Evolutionary conservation across 345 rosid genomes (phyloP).

Genomic region (Syzygium aromaticum): DNA sequence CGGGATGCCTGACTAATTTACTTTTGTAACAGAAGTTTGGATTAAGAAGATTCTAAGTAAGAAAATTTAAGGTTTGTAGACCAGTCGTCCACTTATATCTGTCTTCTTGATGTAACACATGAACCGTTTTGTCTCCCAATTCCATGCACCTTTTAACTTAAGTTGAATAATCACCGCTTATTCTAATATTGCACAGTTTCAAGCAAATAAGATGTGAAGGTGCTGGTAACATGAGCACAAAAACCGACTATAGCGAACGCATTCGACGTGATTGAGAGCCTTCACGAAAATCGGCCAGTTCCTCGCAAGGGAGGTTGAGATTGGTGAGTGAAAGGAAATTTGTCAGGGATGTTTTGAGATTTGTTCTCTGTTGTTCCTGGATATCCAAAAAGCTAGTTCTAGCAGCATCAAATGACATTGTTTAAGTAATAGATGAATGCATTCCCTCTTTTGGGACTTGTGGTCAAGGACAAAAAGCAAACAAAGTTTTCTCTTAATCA

Average conservation of each 20-base stretch:
- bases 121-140: background rate
- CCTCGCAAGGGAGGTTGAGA: background rate
- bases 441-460: background rate
- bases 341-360: background rate
- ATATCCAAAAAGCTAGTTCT: fast-evolving
- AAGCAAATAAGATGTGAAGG: background rate
- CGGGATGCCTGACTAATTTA: background rate
- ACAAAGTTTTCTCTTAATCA: too few species aligned
- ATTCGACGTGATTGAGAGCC: background rate
- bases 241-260: background rate
- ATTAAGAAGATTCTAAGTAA: slow-evolving; percentile 19
- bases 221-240: background rate
- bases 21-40: background rate
- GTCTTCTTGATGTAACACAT: background rate
- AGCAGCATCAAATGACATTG: background rate
- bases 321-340: background rate
- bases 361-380: background rate
- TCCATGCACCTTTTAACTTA: background rate
- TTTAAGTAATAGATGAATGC: background rate
- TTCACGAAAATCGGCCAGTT: background rate
- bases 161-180: background rate
- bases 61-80: slow-evolving; percentile 25
- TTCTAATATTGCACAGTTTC: background rate
- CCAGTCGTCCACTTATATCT: background rate
- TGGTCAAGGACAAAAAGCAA: background rate